phyloP scores from a whole-genome alignment of 139 green algal species.

The Cymbomonas tetramitiformis region DNA sequence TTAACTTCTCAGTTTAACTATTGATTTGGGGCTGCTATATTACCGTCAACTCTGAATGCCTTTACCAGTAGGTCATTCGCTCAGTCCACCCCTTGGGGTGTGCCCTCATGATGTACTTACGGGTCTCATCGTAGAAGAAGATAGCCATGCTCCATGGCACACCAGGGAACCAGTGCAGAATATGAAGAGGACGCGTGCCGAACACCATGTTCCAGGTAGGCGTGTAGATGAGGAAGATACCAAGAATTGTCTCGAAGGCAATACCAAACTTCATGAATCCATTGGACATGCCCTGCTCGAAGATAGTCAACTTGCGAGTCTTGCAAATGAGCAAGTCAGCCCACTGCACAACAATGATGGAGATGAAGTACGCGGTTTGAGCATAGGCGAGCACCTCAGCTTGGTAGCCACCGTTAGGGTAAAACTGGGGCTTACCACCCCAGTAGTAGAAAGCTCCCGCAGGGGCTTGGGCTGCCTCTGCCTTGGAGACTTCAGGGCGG shows the following conservation, averaged over 20 bases:
- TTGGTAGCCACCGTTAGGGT: conserved; percentile 48
- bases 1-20: too few species aligned
- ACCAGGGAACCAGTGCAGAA: conserved; percentile 48
- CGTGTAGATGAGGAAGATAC: conserved; percentile 41
- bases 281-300: conserved; percentile 39
- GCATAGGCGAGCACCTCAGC: conserved; percentile 35
- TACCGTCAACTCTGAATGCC: too few species aligned
- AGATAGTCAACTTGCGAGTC: conserved; percentile 54
- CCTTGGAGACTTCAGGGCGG: neutral
- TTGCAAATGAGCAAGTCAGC: conserved; percentile 56
- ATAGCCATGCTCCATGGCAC: conserved; percentile 47
- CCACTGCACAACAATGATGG: conserved; percentile 44
- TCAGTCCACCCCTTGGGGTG: conserved; percentile 35
- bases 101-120: conserved; percentile 43
- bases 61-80: conserved; percentile 43
- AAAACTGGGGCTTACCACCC: conserved; percentile 34
- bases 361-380: conserved; percentile 60
- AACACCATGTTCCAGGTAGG: conserved; percentile 45
- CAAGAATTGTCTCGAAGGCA: conserved; percentile 42
- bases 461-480: conserved; percentile 8
- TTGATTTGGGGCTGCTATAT: too few species aligned
- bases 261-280: conserved; percentile 49
- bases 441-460: conserved; percentile 42
- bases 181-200: conserved; percentile 39
- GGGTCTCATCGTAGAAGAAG: conserved; percentile 53